Conservation (phyloP, 1,139 yeast genomes). For the Candida pseudocylindracea region DNA sequence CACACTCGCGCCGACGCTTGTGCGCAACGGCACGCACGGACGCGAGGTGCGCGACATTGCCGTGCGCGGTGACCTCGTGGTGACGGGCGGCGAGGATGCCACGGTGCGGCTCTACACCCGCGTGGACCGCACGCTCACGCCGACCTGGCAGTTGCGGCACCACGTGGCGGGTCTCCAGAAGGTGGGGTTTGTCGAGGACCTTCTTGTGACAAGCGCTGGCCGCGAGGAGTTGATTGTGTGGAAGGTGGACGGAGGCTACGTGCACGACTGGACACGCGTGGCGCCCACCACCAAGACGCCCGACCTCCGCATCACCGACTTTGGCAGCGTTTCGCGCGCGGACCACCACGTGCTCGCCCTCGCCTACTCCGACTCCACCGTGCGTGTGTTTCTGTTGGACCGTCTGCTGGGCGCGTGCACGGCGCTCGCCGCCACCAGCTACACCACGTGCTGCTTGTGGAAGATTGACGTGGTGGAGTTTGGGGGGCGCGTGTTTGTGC, state of each 20-base stretch:
- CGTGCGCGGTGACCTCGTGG: conserved; percentile 14
- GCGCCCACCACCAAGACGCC: conserved; percentile 24
- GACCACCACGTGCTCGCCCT: conserved; percentile 33
- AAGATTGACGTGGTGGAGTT: conserved; percentile 25
- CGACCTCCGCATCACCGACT: conserved; percentile 80
- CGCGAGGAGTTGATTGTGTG: conserved; percentile 77
- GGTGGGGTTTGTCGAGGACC: conserved; percentile 33
- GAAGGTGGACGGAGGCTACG: conserved; percentile 20
- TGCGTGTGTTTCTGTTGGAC: conserved; percentile 41
- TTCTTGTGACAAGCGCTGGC: conserved; percentile 49
- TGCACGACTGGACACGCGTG: conserved; percentile 4
- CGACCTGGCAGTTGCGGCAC: conserved; percentile 42
- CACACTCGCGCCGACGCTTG: conserved; percentile 7
- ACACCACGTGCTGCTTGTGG: conserved; percentile 58
- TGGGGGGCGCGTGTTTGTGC: conserved; percentile 10
- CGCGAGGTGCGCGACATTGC: conserved; percentile 62
- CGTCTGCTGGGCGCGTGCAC: conserved; percentile 13
- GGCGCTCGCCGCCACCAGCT: conserved; percentile 22
- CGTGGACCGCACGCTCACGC: conserved; percentile 16
- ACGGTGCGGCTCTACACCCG: conserved; percentile 38
- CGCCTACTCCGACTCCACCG: conserved; percentile 69
- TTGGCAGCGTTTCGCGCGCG: conserved; percentile 17
- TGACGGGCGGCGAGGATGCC: conserved; percentile 84
- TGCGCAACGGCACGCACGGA: conserved; percentile 59
- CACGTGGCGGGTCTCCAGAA: conserved; percentile 83